Percentiles rank a stretch among this genome's conserved stretches.
Evolutionary conservation across 2,329 filamentous ascomycete genomes (phyloP).

Genomic region (Paracamarosporium sp.): DNA sequence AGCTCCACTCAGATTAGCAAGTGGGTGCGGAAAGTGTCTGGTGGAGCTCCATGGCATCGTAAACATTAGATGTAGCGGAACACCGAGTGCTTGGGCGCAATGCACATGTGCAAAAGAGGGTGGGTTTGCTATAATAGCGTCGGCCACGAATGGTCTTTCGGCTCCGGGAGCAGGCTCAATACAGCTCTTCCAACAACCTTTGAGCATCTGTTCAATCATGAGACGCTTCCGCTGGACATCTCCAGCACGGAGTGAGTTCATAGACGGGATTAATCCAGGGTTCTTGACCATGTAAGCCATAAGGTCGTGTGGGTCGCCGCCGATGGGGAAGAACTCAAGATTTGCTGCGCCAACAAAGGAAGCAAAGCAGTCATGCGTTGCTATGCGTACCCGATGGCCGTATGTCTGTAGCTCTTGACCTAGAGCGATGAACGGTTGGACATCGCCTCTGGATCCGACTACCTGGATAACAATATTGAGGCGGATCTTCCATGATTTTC

Average conservation of each 20-base stretch:
- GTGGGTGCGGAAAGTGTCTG: conserved; percentile 55
- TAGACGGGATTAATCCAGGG: conserved; percentile 45
- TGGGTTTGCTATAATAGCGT: conserved; percentile 78
- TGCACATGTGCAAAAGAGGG: conserved; percentile 79
- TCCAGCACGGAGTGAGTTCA: conserved; percentile 29
- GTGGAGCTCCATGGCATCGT: conserved; percentile 60
- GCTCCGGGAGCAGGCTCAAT: conserved; percentile 43
- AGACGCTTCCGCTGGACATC: conserved; percentile 41
- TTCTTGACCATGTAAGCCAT: conserved; percentile 61
- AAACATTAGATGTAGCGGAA: conserved; percentile 80
- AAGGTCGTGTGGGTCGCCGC: conserved; percentile 44
- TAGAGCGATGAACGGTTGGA: conserved; percentile 66
- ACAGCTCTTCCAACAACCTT: conserved; percentile 38
- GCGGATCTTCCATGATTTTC: conserved; percentile 4
- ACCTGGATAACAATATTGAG: conserved; percentile 64
- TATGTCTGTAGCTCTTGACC: conserved; percentile 54
- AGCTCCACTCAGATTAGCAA: conserved; percentile 54
- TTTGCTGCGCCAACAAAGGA: conserved; percentile 22
- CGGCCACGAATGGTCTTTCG: conserved; percentile 74
- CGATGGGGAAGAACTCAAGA: conserved; percentile 45
- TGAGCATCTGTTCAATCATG: conserved; percentile 31
- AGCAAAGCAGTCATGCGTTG: conserved; percentile 30
- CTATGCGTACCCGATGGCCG: conserved; percentile 37
- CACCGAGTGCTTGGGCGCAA: conserved; percentile 73
- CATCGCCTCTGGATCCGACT: conserved; percentile 61